Percentiles rank a stretch among this genome's conserved stretches.
Conservation (phyloP, 208 protist genomes). For the Acanthamoeba castellanii region DNA sequence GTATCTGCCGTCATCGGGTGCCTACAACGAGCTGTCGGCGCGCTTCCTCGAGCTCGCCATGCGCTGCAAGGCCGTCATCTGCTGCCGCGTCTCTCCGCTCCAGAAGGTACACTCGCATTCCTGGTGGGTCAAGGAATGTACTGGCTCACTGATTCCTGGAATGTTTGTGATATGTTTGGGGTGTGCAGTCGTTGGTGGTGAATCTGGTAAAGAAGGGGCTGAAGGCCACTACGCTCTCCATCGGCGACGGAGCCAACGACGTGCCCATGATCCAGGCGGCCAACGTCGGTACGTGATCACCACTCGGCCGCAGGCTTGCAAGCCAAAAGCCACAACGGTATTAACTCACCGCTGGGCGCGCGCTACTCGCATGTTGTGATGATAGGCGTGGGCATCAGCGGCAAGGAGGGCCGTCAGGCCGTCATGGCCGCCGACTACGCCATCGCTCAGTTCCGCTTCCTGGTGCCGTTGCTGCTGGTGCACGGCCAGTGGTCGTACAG, state of each 20-base stretch:
- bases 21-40: conserved; percentile 73
- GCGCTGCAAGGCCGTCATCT: conserved; percentile 89
- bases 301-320: conserved; percentile 13
- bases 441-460: conserved; percentile 87
- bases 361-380: neutral
- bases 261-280: conserved; percentile 96
- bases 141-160: too few species aligned
- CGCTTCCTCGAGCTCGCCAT: conserved; percentile 76
- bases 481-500: conserved; percentile 86
- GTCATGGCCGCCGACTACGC: conserved; percentile 88
- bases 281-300: conserved; percentile 73
- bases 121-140: conserved; percentile 30
- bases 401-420: conserved; percentile 91
- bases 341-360: neutral
- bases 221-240: conserved; percentile 94
- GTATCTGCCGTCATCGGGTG: neutral
- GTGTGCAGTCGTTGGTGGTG: conserved; percentile 80
- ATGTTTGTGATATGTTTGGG: too few species aligned
- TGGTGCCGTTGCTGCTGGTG: conserved; percentile 86
- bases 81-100: conserved; percentile 89
- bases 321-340: neutral
- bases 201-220: conserved; percentile 79
- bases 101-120: conserved; percentile 82
- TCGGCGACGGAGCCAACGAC: conserved; percentile 99
- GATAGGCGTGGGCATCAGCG: conserved; percentile 90